Conservation (phyloP, 2,329 filamentous ascomycete genomes). For the Monosporascus sp. region DNA sequence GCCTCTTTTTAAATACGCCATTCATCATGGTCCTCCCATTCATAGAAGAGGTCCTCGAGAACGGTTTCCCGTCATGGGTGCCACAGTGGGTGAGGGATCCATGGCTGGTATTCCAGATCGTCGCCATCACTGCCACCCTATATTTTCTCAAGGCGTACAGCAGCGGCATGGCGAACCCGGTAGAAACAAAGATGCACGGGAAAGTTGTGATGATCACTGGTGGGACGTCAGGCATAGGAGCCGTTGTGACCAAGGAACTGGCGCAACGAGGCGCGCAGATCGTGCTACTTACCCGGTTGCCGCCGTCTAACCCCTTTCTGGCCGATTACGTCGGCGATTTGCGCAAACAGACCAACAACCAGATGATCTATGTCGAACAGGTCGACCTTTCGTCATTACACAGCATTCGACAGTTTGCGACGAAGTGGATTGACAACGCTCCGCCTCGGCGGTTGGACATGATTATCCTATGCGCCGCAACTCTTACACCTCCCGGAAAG, state of each 20-base stretch:
- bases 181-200: conserved; percentile 84
- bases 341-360: conserved; percentile 69
- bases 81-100: conserved; percentile 34
- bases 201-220: conserved; percentile 93
- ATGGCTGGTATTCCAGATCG: conserved; percentile 36
- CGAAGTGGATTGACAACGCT: conserved; percentile 95
- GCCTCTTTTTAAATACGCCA: not conserved
- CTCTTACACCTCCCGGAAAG: conserved; percentile 64
- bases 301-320: conserved; percentile 79
- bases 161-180: conserved; percentile 66
- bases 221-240: conserved; percentile 89
- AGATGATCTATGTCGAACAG: conserved; percentile 91
- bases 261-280: conserved; percentile 83
- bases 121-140: conserved; percentile 33
- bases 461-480: conserved; percentile 81
- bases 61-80: conserved; percentile 47
- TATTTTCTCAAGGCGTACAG: conserved; percentile 66
- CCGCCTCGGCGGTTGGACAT: conserved; percentile 86
- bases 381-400: conserved; percentile 86
- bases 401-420: conserved; percentile 88
- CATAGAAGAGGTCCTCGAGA: conserved; percentile 38
- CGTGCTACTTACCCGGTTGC: conserved; percentile 79
- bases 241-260: conserved; percentile 67
- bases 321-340: conserved; percentile 90
- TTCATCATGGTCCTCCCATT: conserved; percentile 49